Conservation (phyloP, 306 rosid species). For the Canavalia ensiformis region DNA sequence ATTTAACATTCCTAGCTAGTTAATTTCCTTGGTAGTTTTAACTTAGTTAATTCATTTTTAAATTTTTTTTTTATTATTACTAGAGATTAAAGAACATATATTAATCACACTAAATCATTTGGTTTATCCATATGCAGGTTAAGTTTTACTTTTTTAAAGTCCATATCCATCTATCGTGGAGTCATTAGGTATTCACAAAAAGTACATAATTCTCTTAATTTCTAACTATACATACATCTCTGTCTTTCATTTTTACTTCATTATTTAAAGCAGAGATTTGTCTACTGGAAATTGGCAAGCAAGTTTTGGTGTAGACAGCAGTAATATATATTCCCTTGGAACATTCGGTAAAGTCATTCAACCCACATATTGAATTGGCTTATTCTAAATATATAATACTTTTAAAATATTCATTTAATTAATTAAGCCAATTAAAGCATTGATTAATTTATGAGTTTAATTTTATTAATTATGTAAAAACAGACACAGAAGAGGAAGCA, state of each 20-base stretch:
- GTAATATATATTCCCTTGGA: background rate
- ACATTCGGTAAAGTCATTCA: conserved; percentile 26
- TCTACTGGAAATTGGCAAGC: conserved; percentile 22
- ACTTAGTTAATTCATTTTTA: background rate
- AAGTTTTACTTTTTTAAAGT: background rate
- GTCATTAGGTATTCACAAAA: conserved; percentile 47
- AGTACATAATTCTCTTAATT: background rate
- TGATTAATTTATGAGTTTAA: background rate
- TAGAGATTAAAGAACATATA: background rate
- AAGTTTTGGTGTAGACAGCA: background rate
- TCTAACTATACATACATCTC: background rate
- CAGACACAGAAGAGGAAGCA: conserved; percentile 48
- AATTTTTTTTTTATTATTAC: background rate
- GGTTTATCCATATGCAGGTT: background rate
- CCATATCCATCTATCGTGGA: conserved; percentile 52
- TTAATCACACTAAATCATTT: background rate
- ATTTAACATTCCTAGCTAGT: background rate
- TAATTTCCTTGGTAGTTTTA: background rate
- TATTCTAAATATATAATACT: background rate
- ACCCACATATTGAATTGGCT: background rate
- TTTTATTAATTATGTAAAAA: background rate
- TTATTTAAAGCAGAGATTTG: background rate
- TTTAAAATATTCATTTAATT: background rate
- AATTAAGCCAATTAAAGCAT: background rate
- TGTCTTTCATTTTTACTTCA: conserved; percentile 11